Base-by-base conservation (phyloP, 2,329 filamentous ascomycete species). In the Amphichorda felina region DNA sequence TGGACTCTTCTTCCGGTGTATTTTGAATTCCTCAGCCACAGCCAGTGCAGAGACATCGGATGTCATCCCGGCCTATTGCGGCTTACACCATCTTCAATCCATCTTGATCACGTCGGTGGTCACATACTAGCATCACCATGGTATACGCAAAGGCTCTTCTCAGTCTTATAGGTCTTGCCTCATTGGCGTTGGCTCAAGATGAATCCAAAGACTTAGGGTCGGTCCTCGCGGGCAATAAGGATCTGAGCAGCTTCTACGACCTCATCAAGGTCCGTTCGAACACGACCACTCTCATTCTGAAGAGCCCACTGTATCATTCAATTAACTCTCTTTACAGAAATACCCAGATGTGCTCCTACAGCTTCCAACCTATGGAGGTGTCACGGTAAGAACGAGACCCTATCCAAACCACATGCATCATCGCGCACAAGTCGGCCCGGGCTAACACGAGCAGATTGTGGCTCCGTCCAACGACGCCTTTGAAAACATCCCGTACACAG, bases 401-500 rank as follows among this genome's bases (percentile, higher is more conserved):
- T n/a, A n/a, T n/a, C 26, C 11, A 7, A 11, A 7, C 11, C 6
- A 28, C 26, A 28, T n/a, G n/a, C n/a, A n/a, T n/a, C n/a, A n/a
- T 28, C 5, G 15, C 26, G 13, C 11, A 28, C 11, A 13, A 28
- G 13, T 14, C 11, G 5, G 15, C 11, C 5, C 13, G 26, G 13
- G 13, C 21, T 24, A 33, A 33, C 31, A 9, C 17, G 16, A 31
- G 18, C 14, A 57, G 55, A 61, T 79, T 43, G 68, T 77, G 42
- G 74, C 68, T 0, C 75, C 75, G 8, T 68, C 59, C 40, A 71
- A 77, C 44, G 57, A 60, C 2, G 73, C 73, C 13, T 76, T 79
- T 54, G 57, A 65, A 14, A 60, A 64, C 35, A 70, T 75, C 34
- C 61, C 63, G 8, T 70, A 64, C 42, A 67, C 64, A n/a, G 59